Evolutionary conservation across 345 rosid species (phyloP).

Genomic region (Fremontodendron californicum): DNA sequence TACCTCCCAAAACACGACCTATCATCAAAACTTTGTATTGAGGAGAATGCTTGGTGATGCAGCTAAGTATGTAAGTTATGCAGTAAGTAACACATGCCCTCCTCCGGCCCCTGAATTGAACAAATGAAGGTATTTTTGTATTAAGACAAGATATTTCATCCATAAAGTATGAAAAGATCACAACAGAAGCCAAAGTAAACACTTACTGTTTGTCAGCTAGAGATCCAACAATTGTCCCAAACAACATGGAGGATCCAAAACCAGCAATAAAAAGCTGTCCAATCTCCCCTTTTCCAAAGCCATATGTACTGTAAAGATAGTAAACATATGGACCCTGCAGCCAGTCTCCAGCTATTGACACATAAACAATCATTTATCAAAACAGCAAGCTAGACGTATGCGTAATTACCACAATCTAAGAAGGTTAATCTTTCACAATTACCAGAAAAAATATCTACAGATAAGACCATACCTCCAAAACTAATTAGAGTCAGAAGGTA

Average conservation of each 20-base stretch:
- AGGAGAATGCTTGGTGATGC: conserved; percentile 93
- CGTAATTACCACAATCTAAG: neutral
- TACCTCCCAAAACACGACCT: conserved; percentile 93
- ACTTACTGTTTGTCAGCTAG: conserved; percentile 92
- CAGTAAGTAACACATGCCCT: conserved; percentile 91
- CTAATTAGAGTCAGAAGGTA: neutral
- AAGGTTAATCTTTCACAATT: neutral
- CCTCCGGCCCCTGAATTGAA: conserved; percentile 71
- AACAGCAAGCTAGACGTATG: conserved; percentile 5
- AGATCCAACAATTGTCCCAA: conserved; percentile 95
- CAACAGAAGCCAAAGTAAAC: conserved; percentile 8
- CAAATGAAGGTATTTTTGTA: conserved; percentile 9
- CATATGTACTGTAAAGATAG: conserved; percentile 79
- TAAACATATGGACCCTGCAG: conserved; percentile 98
- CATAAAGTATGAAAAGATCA: neutral
- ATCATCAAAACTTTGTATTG: conserved; percentile 84
- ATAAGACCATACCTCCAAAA: neutral
- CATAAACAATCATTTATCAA: conserved; percentile 24
- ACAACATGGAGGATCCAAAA: conserved; percentile 94
- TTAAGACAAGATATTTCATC: neutral
- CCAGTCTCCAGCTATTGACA: conserved; percentile 91
- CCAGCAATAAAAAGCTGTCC: conserved; percentile 98
- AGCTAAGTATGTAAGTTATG: conserved; percentile 77
- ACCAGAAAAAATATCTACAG: neutral
- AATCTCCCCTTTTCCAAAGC: conserved; percentile 79